Base-by-base conservation (phyloP, 257 asterid genomes). In the Gentiana dahurica region DNA sequence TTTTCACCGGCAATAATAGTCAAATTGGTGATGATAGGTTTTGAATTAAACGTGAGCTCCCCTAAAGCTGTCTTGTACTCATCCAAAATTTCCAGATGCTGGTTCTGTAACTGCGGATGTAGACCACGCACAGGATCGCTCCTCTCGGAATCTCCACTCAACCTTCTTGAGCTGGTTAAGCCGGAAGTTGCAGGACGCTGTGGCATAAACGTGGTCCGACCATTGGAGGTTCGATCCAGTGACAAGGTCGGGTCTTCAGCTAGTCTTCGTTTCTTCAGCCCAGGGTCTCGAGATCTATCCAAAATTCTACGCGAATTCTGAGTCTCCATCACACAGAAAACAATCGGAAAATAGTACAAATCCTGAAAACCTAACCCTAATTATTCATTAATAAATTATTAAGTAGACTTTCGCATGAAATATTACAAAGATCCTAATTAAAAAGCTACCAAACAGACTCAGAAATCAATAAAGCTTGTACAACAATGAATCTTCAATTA, bases 1-100 rank as follows among this genome's bases (percentile, higher is more conserved):
- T 83, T 88, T 88, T 92, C 99, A 32, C 99, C 99, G 1, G 99
- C 99, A 39, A 92, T 92, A 55, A 92, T 92, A 13, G 99, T 88
- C 80, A 92, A 73, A 70, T 92, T 92, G 2, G 99, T 92, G 56
- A 92, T 92, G 12, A 92, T 92, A 4, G 99, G 99, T 79, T 92
- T 92, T 43, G 99, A 88, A 66, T 88, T 92, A 68, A 88, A 85
- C 13, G 91, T 88, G 54, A 92, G 73, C 77, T 92, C 99, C 49
- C 87, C 77, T 61, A 92, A 64, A 1, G 99, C 97, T 37, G 83
- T 72, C 86, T 75, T 88, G 82, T 92, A 92, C 81, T 86, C 97
- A 63, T 63, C 68, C 71, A 92, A 94, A 61, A 88, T 83, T 81
- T 88, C 99, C 68, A 75, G 82, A 70, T 66, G 79, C 3, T 69